These are phyloP conservation scores for Nelumbo lutea DNA, from an alignment of 164 flowering plant genomes.

Conservation along the genomic window DNA sequence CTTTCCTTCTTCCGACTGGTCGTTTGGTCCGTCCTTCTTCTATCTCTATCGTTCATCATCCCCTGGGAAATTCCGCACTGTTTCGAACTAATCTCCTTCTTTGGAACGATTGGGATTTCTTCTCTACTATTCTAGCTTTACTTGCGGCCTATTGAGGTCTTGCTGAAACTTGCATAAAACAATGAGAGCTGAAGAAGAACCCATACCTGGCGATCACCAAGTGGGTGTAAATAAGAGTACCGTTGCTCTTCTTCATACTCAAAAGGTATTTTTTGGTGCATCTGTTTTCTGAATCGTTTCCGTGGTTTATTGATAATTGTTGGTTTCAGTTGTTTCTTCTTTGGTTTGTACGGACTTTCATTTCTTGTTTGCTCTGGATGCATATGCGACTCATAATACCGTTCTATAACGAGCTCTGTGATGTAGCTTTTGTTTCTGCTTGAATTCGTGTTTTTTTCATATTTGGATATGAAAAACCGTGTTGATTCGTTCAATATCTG, in stretches of 20 bases:
- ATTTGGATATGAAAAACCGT: no score
- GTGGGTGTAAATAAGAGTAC: slow-evolving; percentile 7
- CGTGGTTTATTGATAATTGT: not conserved
- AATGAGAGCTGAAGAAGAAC: slow-evolving; percentile 26
- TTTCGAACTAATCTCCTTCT: not conserved
- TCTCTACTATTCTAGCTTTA: not conserved
- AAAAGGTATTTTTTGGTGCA: slow-evolving; percentile 17
- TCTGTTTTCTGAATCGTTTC: not conserved
- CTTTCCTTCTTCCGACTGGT: no score
- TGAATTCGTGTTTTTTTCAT: no score
- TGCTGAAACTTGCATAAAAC: not conserved
- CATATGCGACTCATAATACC: no score
- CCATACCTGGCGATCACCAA: not conserved
- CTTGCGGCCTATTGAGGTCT: not conserved
- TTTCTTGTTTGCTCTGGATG: no score
- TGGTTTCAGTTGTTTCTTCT: not conserved
- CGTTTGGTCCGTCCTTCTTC: no score
- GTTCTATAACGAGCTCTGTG: no score
- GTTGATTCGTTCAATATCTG: no score
- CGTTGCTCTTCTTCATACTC: slow-evolving; percentile 12
- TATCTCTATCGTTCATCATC: no score
- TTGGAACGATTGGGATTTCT: not conserved
- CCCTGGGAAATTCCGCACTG: no score
- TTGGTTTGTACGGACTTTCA: no score
- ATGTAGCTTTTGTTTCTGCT: no score